A percentile compares a stretch with the other conserved stretches of the same genome.
Evolutionary conservation across 2,329 filamentous ascomycete genomes (phyloP).

Genomic region (Fusarium concolor): DNA sequence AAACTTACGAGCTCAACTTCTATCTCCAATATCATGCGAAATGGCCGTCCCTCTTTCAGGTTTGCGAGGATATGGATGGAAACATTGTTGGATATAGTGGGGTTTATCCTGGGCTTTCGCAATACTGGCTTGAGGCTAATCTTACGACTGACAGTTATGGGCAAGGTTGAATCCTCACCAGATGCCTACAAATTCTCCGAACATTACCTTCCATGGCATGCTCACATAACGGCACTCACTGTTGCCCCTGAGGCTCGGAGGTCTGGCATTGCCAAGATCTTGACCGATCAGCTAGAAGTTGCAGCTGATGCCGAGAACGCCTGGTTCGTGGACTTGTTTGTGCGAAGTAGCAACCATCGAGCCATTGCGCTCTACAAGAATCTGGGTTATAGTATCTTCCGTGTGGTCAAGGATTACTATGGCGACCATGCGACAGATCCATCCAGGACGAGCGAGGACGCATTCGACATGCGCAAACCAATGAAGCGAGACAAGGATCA

Average conservation of each 20-base stretch:
- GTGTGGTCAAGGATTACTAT: slow-evolving; percentile 92
- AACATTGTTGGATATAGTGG: slow-evolving; percentile 94
- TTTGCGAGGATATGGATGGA: slow-evolving; percentile 87
- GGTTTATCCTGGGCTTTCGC: slow-evolving; percentile 47
- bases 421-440: slow-evolving; percentile 80
- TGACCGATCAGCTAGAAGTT: slow-evolving; percentile 85
- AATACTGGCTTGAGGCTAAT: slow-evolving; percentile 37
- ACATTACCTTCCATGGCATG: slow-evolving; percentile 99
- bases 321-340: slow-evolving; percentile 97
- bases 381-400: slow-evolving; percentile 92
- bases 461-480: slow-evolving; percentile 96
- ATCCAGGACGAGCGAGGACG: slow-evolving; percentile 78
- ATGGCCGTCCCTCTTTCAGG: slow-evolving; percentile 95
- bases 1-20: slow-evolving; percentile 95
- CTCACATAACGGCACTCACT: slow-evolving; percentile 95
- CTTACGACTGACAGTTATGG: slow-evolving; percentile 80
- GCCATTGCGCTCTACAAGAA: slow-evolving; percentile 90
- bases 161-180: slow-evolving; percentile 91
- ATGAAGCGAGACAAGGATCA: slow-evolving; percentile 81
- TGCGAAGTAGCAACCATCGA: slow-evolving; percentile 86
- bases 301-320: slow-evolving; percentile 84
- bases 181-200: slow-evolving; percentile 78
- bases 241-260: slow-evolving; percentile 88
- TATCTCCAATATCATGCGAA: slow-evolving; percentile 96
- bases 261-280: slow-evolving; percentile 84